Percentiles rank a stretch among this genome's conserved stretches.
Conservation (phyloP, 2,329 filamentous ascomycete species). For the Neophaeococcomyces aloes region DNA sequence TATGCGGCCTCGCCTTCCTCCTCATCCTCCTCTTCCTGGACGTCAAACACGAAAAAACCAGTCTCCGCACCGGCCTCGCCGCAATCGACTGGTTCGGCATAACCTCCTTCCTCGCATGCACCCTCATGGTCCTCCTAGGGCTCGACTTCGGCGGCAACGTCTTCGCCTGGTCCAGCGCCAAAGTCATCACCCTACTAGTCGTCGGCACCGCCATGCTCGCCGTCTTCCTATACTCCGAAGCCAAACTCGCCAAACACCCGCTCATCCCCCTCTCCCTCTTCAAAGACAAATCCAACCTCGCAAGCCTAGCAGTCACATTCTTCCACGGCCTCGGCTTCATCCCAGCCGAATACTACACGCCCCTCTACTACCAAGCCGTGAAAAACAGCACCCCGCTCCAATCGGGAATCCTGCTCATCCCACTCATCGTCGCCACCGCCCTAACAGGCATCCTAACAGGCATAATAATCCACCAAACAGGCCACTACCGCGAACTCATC, state of each 20-base stretch:
- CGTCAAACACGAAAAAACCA: constrained; percentile 31
- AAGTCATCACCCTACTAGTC: constrained; percentile 46
- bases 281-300: constrained; percentile 5
- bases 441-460: constrained; percentile 36
- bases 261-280: constrained; percentile 8
- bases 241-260: constrained; percentile 44
- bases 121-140: constrained; percentile 74
- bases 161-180: constrained; percentile 45
- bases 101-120: constrained; percentile 59
- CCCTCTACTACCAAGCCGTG: constrained; percentile 37
- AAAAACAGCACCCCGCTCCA: constrained; percentile 23
- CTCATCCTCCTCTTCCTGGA: constrained; percentile 44
- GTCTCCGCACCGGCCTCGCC: constrained; percentile 24
- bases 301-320: constrained; percentile 40
- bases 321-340: constrained; percentile 44
- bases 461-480: constrained; percentile 38
- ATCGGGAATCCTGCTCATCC: constrained; percentile 16
- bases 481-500: constrained; percentile 43
- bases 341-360: constrained; percentile 30
- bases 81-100: constrained; percentile 48
- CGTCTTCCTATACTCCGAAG: constrained; percentile 52
- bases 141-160: constrained; percentile 55
- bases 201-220: constrained; percentile 40
- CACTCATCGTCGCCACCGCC: constrained; percentile 29
- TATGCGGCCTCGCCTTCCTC: constrained; percentile 38